These are phyloP conservation scores for Chimonanthus salicifolius DNA, from an alignment of 164 flowering plant genomes.

Conservation along the genomic window DNA sequence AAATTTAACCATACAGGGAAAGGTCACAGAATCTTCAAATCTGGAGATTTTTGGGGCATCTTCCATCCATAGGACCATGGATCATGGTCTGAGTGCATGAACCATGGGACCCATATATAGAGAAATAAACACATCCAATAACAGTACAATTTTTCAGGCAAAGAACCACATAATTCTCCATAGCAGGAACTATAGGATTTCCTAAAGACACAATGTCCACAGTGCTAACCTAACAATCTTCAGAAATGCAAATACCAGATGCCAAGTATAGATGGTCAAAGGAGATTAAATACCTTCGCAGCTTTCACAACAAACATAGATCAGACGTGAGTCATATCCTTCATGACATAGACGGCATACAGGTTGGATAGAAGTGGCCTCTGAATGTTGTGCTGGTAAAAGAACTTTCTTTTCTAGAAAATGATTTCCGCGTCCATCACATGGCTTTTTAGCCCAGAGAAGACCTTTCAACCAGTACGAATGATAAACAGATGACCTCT, in stretches of 20 bases:
- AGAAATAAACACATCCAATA: neutral
- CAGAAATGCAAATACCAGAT: neutral
- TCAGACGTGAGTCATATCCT: slow-evolving; percentile 26
- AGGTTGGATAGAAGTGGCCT: slow-evolving; percentile 21
- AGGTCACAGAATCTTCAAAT: neutral
- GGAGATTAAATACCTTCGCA: slow-evolving; percentile 58
- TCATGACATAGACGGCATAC: slow-evolving; percentile 66
- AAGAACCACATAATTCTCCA: neutral
- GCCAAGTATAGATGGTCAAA: neutral
- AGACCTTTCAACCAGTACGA: slow-evolving; percentile 89
- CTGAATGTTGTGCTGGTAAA: slow-evolving; percentile 25
- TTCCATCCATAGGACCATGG: neutral
- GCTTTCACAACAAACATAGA: slow-evolving; percentile 57
- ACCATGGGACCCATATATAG: neutral
- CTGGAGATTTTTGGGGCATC: neutral
- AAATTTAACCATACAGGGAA: neutral
- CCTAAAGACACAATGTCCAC: neutral
- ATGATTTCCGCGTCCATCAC: slow-evolving; percentile 50
- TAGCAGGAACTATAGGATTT: neutral
- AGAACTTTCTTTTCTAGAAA: slow-evolving; percentile 44
- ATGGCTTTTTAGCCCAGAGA: slow-evolving; percentile 45
- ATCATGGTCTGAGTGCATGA: neutral
- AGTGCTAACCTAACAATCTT: no score
- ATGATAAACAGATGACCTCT: slow-evolving; percentile 39
- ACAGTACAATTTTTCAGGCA: neutral